These are phyloP conservation scores for Ganoderma lingzhi DNA, from an alignment of 1,284 basidiomycete species.

Conservation along the genomic window DNA sequence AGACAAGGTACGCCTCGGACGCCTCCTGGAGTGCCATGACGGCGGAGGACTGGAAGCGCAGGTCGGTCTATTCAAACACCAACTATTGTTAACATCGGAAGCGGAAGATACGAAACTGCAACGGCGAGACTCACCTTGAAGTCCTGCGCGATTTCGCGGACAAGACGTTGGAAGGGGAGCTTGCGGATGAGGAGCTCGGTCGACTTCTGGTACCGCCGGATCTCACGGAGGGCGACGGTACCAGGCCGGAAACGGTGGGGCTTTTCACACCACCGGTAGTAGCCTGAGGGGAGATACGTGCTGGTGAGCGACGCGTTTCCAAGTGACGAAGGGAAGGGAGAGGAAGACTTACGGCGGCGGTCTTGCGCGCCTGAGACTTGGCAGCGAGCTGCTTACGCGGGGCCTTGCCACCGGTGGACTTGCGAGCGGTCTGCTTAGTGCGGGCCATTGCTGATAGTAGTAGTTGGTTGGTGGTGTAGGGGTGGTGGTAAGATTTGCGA, in stretches of 20 bases:
- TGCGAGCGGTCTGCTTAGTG: slow-evolving; percentile 84
- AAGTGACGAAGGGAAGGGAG: not conserved
- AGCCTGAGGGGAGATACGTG: slow-evolving; percentile 25
- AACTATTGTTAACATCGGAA: slow-evolving; percentile 20
- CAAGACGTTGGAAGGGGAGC: slow-evolving; percentile 53
- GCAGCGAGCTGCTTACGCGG: slow-evolving; percentile 76
- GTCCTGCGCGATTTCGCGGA: slow-evolving; percentile 78
- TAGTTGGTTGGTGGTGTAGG: slow-evolving; percentile 11
- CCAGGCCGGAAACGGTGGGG: slow-evolving; percentile 71
- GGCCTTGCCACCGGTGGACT: slow-evolving; percentile 82
- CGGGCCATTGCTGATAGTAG: slow-evolving; percentile 50
- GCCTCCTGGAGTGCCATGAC: slow-evolving; percentile 83
- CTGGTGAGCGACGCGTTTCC: not conserved
- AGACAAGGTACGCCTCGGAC: slow-evolving; percentile 82
- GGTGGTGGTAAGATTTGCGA: slow-evolving; percentile 18
- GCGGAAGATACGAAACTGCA: slow-evolving; percentile 14
- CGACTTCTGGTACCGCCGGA: slow-evolving; percentile 86
- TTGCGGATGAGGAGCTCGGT: no score
- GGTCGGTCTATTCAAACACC: slow-evolving; percentile 64
- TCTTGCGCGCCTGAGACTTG: slow-evolving; percentile 64
- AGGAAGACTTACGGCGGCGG: slow-evolving; percentile 38
- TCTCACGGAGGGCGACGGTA: slow-evolving; percentile 87
- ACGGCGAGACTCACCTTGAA: slow-evolving; percentile 62
- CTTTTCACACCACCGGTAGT: slow-evolving; percentile 83
- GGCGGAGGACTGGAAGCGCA: slow-evolving; percentile 80